Conservation (phyloP, 2,329 filamentous ascomycete species). For the Aspergillus novoparasiticus region DNA sequence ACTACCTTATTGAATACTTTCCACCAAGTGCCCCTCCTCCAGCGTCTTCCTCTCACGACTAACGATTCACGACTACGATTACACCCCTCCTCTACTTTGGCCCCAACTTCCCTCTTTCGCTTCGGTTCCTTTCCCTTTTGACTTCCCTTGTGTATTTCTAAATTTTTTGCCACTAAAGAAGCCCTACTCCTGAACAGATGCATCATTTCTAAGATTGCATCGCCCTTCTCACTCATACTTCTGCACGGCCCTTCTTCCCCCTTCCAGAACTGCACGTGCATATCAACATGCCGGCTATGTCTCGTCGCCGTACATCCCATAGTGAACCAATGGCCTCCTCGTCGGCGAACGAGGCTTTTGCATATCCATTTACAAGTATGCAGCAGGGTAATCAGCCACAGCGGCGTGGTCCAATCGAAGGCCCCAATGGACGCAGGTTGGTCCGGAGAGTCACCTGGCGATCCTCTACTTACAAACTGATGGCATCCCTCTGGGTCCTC, state of each 20-base stretch:
- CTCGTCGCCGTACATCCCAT: slow-evolving; percentile 41
- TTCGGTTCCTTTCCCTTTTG: not conserved
- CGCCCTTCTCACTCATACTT: slow-evolving; percentile 3
- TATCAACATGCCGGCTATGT: slow-evolving; percentile 32
- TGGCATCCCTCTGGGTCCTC: slow-evolving; percentile 44
- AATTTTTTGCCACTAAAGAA: slow-evolving; percentile 1
- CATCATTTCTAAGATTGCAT: slow-evolving; percentile 15
- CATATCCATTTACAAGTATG: slow-evolving; percentile 36
- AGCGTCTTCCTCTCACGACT: slow-evolving; percentile 5
- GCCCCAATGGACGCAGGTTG: slow-evolving; percentile 42
- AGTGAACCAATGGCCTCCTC: slow-evolving; percentile 33
- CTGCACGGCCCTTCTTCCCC: slow-evolving; percentile 6
- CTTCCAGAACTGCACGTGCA: slow-evolving; percentile 13
- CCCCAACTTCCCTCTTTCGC: not conserved
- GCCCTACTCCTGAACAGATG: slow-evolving; percentile 15
- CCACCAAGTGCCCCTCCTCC: slow-evolving; percentile 8
- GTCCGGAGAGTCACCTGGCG: slow-evolving; percentile 47
- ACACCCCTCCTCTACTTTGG: slow-evolving; percentile 6
- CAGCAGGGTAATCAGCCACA: slow-evolving; percentile 26
- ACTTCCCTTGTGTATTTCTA: slow-evolving; percentile 4
- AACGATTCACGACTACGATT: slow-evolving; percentile 6
- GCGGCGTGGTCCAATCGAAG: slow-evolving; percentile 43
- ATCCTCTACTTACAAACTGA: slow-evolving; percentile 45
- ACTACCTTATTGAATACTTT: slow-evolving; percentile 1
- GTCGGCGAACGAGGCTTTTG: slow-evolving; percentile 37